These are phyloP conservation scores for Corymbia maculata DNA, from an alignment of 345 rosid genomes.

Conservation along the genomic window DNA sequence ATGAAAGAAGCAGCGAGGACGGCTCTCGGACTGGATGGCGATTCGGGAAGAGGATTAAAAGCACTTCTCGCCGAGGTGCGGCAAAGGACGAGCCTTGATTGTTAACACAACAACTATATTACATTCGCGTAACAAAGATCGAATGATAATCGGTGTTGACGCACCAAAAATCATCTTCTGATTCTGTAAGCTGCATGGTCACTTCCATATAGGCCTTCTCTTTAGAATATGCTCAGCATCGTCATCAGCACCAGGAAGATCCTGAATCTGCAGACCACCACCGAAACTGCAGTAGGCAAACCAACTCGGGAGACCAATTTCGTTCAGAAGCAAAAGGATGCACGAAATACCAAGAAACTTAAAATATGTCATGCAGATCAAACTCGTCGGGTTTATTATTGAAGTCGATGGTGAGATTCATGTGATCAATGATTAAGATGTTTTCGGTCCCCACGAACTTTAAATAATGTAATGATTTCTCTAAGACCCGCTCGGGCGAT, in stretches of 20 bases:
- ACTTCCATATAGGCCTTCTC: background rate
- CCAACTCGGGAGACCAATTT: background rate
- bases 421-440: background rate
- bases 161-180: background rate
- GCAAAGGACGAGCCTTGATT: background rate
- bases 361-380: background rate
- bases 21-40: constrained; percentile 7
- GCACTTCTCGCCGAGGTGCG: background rate
- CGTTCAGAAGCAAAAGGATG: background rate
- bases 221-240: background rate
- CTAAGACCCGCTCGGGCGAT: background rate
- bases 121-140: background rate
- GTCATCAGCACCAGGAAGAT: background rate
- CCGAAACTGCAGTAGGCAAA: background rate
- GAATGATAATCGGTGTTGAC: background rate
- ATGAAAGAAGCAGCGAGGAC: constrained; percentile 16
- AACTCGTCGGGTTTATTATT: background rate
- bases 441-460: background rate
- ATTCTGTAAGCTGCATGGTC: background rate
- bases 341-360: background rate
- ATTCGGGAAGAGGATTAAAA: background rate
- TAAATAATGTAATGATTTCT: background rate
- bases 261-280: background rate
- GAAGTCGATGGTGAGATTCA: background rate
- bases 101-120: background rate